Base-by-base conservation (phyloP, 2,329 filamentous ascomycete genomes). In the Penicillium oxalicum region DNA sequence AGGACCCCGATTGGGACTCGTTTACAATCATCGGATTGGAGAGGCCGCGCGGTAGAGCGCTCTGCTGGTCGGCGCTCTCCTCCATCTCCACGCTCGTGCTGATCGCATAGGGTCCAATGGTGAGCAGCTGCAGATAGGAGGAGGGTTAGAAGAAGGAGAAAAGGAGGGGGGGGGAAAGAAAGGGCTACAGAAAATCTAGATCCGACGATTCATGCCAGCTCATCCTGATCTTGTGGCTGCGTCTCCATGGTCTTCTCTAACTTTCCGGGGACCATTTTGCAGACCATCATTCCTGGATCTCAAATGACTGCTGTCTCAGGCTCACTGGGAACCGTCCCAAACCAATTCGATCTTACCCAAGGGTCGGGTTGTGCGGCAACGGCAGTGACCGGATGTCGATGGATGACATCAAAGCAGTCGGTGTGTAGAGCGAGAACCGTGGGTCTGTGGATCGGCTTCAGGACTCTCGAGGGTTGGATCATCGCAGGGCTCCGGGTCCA, bases 361-460 rank as follows among this genome's bases (percentile, higher is more conserved):
- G 29, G 40, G 42, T 47, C 28, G 50, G 46, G 48, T 35, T 49
- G 4, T 32, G 29, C 29, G 29, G 29, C 18, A 55, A 56, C 52
- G 52, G 54, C 53, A 57, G 47, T 38, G 47, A 49, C 57, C 58
- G 58, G 58, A 57, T 51, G 43, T 44, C 42, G 44, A 50, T 52
- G 45, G 50, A 63, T 63, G 60, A 63, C 61, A 63, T 63, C 61
- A 62, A 63, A 58, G 45, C 40, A 41, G 25, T 43, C 42, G 25
- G 40, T 37, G 18, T 11, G 29, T 11, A 4, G 29, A 2, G 29
- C 29, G 29, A 32, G 29, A 32, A 32, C 29, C 29, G 29, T 32
- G 29, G 29, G 29, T 32, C 29, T 7, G 29, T 32, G 29, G 29
- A 32, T 7, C 29, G 7, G 8, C 8, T 32, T 32, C 29, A 11